Conservation (phyloP, 2,329 filamentous ascomycete species). For the Tolypocladium amazonense region DNA sequence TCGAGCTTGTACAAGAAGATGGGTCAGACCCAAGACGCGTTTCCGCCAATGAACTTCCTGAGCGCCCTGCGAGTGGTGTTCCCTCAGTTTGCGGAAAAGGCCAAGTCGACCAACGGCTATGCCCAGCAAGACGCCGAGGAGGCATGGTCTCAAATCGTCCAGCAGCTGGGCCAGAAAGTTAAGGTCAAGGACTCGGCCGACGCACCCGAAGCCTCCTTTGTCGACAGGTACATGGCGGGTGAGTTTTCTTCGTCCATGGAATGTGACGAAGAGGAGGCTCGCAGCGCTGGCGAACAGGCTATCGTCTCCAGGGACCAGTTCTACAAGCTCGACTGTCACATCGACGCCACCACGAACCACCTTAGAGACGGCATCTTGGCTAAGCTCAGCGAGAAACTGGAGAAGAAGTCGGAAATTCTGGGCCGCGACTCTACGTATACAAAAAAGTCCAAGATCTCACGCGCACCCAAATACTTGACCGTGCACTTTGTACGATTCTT, state of each 20-base stretch:
- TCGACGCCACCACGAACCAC: conserved; percentile 78
- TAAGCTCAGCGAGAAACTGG: conserved; percentile 76
- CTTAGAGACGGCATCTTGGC: conserved; percentile 78
- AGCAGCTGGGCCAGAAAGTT: conserved; percentile 70
- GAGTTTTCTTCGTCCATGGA: conserved; percentile 67
- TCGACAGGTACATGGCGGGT: conserved; percentile 86
- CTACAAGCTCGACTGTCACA: conserved; percentile 93
- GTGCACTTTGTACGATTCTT: conserved; percentile 98
- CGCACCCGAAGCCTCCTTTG: conserved; percentile 54
- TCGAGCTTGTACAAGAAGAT: conserved; percentile 81
- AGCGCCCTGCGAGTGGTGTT: conserved; percentile 67
- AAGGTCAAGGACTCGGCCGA: conserved; percentile 46
- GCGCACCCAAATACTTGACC: conserved; percentile 87
- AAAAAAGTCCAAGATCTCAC: conserved; percentile 80
- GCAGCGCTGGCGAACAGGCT: conserved; percentile 61
- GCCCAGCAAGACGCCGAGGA: conserved; percentile 99
- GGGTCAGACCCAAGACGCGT: conserved; percentile 79
- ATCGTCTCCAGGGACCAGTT: conserved; percentile 63
- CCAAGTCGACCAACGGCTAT: conserved; percentile 71
- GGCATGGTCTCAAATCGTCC: conserved; percentile 91
- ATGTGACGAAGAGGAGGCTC: conserved; percentile 73
- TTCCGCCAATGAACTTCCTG: conserved; percentile 74
- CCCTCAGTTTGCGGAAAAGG: conserved; percentile 86
- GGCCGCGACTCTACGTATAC: conserved; percentile 76
- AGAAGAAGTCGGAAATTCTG: conserved; percentile 75